phyloP scores from a whole-genome alignment of 169 alveolate genomes.

The Plasmodium malariae region DNA sequence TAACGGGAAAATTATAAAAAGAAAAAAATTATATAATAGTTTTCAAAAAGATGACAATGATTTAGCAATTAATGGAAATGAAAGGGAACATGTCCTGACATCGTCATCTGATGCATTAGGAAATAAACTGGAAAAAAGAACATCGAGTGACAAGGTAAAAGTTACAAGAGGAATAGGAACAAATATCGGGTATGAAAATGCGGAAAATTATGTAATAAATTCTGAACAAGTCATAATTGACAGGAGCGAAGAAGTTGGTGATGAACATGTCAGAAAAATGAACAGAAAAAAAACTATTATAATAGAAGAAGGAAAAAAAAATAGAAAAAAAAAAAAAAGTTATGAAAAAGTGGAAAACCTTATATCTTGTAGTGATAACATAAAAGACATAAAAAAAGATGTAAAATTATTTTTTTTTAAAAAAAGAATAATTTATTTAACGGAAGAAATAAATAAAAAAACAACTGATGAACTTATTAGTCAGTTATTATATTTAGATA shows the following conservation, averaged over 20 bases:
- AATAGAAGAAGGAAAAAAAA: neutral
- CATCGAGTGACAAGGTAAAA: neutral
- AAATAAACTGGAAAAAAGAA: neutral
- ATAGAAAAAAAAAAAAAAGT: conserved; percentile 4
- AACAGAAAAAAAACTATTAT: neutral
- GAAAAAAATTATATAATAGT: neutral
- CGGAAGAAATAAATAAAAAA: conserved; percentile 85
- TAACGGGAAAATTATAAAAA: neutral
- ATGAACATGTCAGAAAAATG: neutral
- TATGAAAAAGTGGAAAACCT: conserved; percentile 24
- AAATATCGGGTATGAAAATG: neutral
- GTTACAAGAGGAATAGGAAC: neutral
- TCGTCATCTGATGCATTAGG: neutral
- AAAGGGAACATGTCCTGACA: neutral
- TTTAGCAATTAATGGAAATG: neutral
- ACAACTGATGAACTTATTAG: conserved; percentile 85
- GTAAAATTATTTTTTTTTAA: conserved; percentile 51
- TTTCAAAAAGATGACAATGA: neutral
- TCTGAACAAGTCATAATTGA: neutral
- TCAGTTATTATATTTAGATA: conserved; percentile 85
- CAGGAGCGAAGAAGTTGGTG: neutral
- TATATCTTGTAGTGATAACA: neutral
- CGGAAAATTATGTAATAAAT: neutral
- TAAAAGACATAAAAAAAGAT: conserved; percentile 67
- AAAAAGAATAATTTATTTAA: conserved; percentile 80